A percentile compares a stretch with the other conserved stretches of the same genome.
Conservation (phyloP, 805 yeast species). For the Saccharomycopsis sp. region DNA sequence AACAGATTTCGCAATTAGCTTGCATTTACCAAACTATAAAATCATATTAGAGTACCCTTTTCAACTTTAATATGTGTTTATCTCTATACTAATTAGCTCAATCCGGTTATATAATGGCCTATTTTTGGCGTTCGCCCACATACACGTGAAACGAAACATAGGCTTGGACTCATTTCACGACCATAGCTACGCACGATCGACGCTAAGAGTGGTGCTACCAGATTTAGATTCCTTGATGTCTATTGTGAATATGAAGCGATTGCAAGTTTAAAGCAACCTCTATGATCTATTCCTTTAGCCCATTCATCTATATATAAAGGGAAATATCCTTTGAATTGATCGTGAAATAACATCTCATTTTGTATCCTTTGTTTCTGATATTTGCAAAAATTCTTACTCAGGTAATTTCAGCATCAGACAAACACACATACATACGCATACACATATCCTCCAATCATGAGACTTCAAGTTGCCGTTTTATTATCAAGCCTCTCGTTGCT, state of each 20-base stretch:
- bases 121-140: background rate
- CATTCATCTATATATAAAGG: background rate
- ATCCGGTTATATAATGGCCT: background rate
- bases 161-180: background rate
- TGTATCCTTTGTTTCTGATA: too few relatives aligned
- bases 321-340: background rate
- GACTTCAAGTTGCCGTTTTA: background rate
- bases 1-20: background rate
- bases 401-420: too few relatives aligned
- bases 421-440: background rate
- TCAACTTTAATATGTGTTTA: background rate
- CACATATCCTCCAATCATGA: background rate
- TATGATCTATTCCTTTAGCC: background rate
- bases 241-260: background rate
- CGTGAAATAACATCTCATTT: too few relatives aligned
- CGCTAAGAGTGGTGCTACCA: background rate
- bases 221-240: background rate
- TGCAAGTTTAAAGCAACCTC: background rate
- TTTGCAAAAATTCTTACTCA: too few relatives aligned
- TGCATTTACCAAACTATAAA: background rate
- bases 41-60: background rate
- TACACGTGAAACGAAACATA: background rate
- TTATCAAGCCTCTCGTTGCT: background rate
- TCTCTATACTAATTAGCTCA: background rate
- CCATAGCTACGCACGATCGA: background rate